Percentiles rank a stretch among this genome's conserved stretches.
Evolutionary conservation across 106 monocot species (phyloP).

Genomic region (Allium cepa): DNA sequence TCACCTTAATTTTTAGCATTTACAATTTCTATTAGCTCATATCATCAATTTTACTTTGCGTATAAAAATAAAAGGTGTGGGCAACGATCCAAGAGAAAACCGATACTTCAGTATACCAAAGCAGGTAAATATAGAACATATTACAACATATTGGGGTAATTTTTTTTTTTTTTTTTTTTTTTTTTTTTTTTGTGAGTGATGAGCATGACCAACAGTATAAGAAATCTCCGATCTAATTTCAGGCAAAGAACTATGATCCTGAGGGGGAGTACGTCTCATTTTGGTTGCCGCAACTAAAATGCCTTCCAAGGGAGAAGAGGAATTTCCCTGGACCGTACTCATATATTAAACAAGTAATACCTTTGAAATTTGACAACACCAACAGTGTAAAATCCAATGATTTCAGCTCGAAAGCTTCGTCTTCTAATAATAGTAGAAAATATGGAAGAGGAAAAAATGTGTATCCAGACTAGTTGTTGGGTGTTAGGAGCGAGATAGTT

Average conservation of each 20-base stretch:
- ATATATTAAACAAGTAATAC: slow-evolving; percentile 69
- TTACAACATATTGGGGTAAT: slow-evolving; percentile 4
- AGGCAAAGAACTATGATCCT: slow-evolving; percentile 89
- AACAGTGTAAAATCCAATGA: neutral
- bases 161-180: neutral
- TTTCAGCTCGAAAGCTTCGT: slow-evolving; percentile 6
- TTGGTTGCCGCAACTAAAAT: slow-evolving; percentile 69
- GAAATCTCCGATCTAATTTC: neutral
- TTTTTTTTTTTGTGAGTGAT: neutral
- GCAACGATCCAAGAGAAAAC: slow-evolving; percentile 95
- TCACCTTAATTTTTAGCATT: neutral
- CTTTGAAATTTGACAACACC: slow-evolving; percentile 52
- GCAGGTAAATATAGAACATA: slow-evolving; percentile 33
- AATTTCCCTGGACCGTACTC: slow-evolving; percentile 53
- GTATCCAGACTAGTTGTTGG: neutral
- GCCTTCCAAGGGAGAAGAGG: slow-evolving; percentile 67
- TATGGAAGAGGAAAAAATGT: neutral
- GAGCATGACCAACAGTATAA: neutral
- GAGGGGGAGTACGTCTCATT: slow-evolving; percentile 80
- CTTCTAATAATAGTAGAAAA: neutral
- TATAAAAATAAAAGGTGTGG: slow-evolving; percentile 40
- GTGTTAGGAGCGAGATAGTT: too few relatives aligned
- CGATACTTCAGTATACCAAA: slow-evolving; percentile 94
- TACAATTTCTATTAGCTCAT: neutral
- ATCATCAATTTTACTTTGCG: neutral